Percentiles rank a stretch among this genome's conserved stretches.
phyloP scores from a whole-genome alignment of 306 rosid genomes.

The Hippophae rhamnoides region DNA sequence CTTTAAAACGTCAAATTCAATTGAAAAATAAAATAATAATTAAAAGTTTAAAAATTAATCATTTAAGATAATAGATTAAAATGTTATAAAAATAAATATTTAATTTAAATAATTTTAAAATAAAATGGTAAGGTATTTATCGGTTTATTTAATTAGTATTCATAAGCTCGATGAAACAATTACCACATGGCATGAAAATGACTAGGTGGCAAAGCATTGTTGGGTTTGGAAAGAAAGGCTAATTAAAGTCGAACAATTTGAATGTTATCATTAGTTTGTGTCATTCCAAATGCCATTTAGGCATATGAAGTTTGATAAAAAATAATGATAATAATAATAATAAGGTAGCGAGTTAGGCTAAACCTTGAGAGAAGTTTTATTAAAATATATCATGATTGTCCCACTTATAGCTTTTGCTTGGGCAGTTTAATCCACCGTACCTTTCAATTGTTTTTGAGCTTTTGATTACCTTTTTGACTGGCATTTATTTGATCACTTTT shows the following conservation, averaged over 20 bases:
- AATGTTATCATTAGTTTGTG: conserved; percentile 38
- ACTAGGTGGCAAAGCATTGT: conserved; percentile 29
- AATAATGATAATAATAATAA: too few relatives aligned
- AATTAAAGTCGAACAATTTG: conserved; percentile 47
- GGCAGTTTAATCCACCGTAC: conserved; percentile 45
- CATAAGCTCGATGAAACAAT: conserved; percentile 22
- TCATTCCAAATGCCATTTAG: conserved; percentile 60
- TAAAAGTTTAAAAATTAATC: too few relatives aligned
- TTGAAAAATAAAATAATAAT: too few relatives aligned
- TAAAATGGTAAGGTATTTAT: conserved; percentile 18
- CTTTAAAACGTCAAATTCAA: too few relatives aligned
- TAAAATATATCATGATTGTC: conserved; percentile 31
- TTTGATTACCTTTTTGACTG: conserved; percentile 54
- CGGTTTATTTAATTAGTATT: background rate
- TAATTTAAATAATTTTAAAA: background rate
- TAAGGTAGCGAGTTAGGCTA: conserved; percentile 9
- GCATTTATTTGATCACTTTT: conserved; percentile 38
- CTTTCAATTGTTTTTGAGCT: conserved; percentile 39
- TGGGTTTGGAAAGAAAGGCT: conserved; percentile 34
- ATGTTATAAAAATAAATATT: too few relatives aligned
- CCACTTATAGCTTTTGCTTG: conserved; percentile 44
- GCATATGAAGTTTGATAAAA: conserved; percentile 27
- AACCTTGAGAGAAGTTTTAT: conserved; percentile 22
- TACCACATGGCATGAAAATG: conserved; percentile 30
- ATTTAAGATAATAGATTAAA: too few relatives aligned